Percentiles rank a stretch among this genome's conserved stretches.
phyloP scores from a whole-genome alignment of 2,329 filamentous ascomycete genomes.

The Fusarium sambucinum region DNA sequence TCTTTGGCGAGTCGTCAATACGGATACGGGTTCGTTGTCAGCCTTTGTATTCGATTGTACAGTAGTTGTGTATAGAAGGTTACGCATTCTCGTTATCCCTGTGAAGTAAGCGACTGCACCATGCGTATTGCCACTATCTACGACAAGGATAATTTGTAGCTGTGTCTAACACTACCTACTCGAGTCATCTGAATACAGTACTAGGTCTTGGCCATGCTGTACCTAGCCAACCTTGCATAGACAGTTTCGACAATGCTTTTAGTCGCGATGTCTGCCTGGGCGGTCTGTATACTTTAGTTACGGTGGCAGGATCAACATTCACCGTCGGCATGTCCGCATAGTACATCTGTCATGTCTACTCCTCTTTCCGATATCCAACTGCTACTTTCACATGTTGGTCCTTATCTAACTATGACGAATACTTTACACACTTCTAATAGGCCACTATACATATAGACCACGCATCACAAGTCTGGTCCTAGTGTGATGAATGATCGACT shows the following conservation, averaged over 20 bases:
- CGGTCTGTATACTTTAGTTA: background rate
- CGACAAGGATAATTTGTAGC: conserved; percentile 18
- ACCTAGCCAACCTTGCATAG: conserved; percentile 1
- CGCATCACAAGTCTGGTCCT: conserved; percentile 24
- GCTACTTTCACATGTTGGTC: conserved; percentile 4
- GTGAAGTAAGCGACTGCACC: conserved; percentile 27
- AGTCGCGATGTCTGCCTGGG: background rate
- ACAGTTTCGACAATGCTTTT: background rate
- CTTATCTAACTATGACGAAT: background rate
- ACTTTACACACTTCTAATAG: background rate
- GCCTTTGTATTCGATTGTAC: conserved; percentile 18
- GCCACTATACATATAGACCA: background rate
- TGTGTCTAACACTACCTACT: background rate
- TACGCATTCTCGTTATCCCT: background rate
- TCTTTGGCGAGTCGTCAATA: conserved; percentile 18
- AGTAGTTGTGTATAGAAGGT: background rate
- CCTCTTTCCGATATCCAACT: background rate
- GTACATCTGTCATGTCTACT: background rate
- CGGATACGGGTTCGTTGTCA: conserved; percentile 13
- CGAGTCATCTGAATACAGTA: conserved; percentile 26
- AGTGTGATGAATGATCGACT: conserved; percentile 33
- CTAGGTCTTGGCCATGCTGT: background rate
- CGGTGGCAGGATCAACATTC: background rate
- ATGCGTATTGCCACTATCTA: conserved; percentile 32
- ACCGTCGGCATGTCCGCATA: background rate